Conservation (phyloP, 1,139 yeast genomes). For the Taphrina confusa region DNA sequence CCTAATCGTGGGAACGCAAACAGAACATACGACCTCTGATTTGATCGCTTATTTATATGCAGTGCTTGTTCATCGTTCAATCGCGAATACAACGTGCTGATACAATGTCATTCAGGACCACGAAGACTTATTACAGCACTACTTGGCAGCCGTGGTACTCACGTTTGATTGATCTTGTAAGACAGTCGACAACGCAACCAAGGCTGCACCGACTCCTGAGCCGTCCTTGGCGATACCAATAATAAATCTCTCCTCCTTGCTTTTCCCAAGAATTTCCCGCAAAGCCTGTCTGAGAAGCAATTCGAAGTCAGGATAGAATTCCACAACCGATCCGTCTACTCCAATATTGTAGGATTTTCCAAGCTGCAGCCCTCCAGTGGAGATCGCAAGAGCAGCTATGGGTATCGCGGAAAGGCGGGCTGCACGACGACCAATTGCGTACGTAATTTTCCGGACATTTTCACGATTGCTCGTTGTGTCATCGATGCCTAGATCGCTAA, state of each 20-base stretch:
- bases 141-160: too few species aligned
- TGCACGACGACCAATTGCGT: conserved; percentile 79
- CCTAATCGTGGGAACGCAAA: too few species aligned
- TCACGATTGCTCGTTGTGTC: conserved; percentile 62
- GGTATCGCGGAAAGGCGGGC: conserved; percentile 87
- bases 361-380: conserved; percentile 57
- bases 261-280: conserved; percentile 56
- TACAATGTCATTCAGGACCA: too few species aligned
- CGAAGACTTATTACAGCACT: too few species aligned
- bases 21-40: too few species aligned
- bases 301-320: conserved; percentile 85
- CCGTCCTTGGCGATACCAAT: conserved; percentile 89
- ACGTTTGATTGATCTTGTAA: conserved; percentile 26
- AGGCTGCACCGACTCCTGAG: conserved; percentile 93
- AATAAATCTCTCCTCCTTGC: conserved; percentile 67
- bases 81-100: too few species aligned
- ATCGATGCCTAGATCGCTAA: conserved; percentile 46
- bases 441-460: conserved; percentile 69
- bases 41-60: too few species aligned
- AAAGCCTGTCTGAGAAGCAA: conserved; percentile 74
- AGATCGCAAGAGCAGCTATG: conserved; percentile 70
- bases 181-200: conserved; percentile 62
- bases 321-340: conserved; percentile 91
- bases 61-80: too few species aligned
- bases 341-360: conserved; percentile 80